phyloP scores from a whole-genome alignment of 352 stramenopile species.

The Globisporangium barbulae region DNA sequence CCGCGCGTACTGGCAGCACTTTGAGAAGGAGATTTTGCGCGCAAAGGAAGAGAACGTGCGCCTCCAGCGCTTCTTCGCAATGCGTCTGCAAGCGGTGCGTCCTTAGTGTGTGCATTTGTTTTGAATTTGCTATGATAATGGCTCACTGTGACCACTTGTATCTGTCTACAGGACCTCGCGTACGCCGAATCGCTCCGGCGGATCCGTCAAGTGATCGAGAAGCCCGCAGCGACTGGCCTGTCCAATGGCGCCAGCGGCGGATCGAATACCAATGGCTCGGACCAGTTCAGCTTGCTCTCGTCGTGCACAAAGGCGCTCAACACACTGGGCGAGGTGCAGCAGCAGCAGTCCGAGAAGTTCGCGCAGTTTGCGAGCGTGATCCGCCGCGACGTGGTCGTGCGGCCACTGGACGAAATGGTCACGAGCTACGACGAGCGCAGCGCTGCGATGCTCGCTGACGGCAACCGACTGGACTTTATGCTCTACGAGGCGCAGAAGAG shows the following conservation, averaged over 20 bases:
- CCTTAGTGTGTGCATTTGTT: not conserved
- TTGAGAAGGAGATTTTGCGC: slow-evolving; percentile 68
- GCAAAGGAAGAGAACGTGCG: slow-evolving; percentile 62
- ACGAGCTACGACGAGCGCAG: slow-evolving; percentile 58
- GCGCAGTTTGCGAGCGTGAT: slow-evolving; percentile 70
- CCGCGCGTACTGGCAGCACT: slow-evolving; percentile 72
- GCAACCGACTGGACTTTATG: slow-evolving; percentile 45
- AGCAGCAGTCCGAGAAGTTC: slow-evolving; percentile 76
- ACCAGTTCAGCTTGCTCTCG: slow-evolving; percentile 23
- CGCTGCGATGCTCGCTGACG: slow-evolving; percentile 47
- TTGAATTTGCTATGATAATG: not conserved
- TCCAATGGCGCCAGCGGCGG: not conserved
- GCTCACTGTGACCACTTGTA: not conserved
- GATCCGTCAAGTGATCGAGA: slow-evolving; percentile 56
- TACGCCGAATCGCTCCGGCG: slow-evolving; percentile 71
- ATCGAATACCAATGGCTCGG: not conserved
- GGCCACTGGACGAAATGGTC: slow-evolving; percentile 74
- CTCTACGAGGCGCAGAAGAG: slow-evolving; percentile 55
- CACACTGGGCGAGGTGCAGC: slow-evolving; percentile 63
- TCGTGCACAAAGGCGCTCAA: slow-evolving; percentile 62
- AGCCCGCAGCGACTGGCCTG: slow-evolving; percentile 10
- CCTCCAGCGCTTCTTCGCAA: slow-evolving; percentile 63
- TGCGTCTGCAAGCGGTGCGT: slow-evolving; percentile 57
- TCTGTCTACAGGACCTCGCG: slow-evolving; percentile 45
- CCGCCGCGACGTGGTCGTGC: slow-evolving; percentile 61